Evolutionary conservation across 345 rosid genomes (phyloP).

Genomic region (Lepidium africanum): DNA sequence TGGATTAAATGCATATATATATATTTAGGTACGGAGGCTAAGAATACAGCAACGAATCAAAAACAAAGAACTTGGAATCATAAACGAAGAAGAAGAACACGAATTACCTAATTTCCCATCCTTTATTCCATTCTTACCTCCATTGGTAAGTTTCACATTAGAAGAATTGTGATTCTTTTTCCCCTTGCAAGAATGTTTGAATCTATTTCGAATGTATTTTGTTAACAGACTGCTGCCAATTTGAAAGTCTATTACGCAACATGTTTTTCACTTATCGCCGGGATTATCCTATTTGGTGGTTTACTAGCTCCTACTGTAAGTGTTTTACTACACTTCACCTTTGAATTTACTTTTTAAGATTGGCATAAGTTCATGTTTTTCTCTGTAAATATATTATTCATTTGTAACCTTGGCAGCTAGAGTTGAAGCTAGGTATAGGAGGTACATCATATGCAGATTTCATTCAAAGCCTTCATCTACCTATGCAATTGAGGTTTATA

Average conservation of each 20-base stretch:
- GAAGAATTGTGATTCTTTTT: not conserved
- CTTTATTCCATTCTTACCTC: constrained; percentile 95
- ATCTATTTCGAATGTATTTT: not conserved
- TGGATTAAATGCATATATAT: not conserved
- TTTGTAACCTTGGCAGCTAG: constrained; percentile 45
- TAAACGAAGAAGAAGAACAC: constrained; percentile 47
- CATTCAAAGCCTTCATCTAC: constrained; percentile 64
- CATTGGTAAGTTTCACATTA: constrained; percentile 48
- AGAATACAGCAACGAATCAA: constrained; percentile 87
- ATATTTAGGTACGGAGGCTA: constrained; percentile 68
- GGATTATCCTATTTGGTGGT: constrained; percentile 87
- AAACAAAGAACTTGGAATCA: constrained; percentile 64
- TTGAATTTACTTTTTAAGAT: not conserved
- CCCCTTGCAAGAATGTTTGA: not conserved
- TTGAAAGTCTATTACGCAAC: constrained; percentile 72
- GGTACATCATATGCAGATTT: constrained; percentile 92
- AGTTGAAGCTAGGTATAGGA: constrained; percentile 87
- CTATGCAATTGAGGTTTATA: constrained; percentile 81
- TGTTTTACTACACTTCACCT: constrained; percentile 1
- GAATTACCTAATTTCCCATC: constrained; percentile 94
- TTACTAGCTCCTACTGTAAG: constrained; percentile 81
- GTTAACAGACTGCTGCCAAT: constrained; percentile 70
- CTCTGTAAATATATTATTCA: not conserved
- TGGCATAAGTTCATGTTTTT: not conserved
- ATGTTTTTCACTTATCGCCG: constrained; percentile 84